Evolutionary conservation across 805 yeast genomes (phyloP).

Genomic region (Blastobotrys muscicola): DNA sequence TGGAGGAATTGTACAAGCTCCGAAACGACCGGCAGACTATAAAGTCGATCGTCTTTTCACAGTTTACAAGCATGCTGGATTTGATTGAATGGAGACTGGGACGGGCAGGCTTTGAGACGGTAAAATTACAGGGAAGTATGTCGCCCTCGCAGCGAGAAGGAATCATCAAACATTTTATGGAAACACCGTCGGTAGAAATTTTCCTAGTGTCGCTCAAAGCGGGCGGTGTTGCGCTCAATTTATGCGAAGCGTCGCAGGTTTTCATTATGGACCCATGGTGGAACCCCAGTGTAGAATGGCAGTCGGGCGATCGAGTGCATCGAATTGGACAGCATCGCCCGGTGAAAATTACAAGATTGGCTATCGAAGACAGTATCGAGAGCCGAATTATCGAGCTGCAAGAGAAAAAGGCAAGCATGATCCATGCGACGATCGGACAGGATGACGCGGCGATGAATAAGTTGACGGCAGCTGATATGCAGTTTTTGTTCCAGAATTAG

Average conservation of each 20-base stretch:
- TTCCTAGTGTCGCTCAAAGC: slow-evolving; percentile 93
- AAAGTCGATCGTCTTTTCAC: slow-evolving; percentile 94
- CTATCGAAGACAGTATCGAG: slow-evolving; percentile 95
- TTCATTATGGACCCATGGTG: slow-evolving; percentile 98
- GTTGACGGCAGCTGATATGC: slow-evolving; percentile 88
- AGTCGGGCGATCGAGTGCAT: slow-evolving; percentile 95
- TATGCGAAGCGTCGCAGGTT: slow-evolving; percentile 96
- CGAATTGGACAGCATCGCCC: slow-evolving; percentile 96
- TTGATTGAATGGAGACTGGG: slow-evolving; percentile 91
- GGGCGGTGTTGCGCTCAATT: slow-evolving; percentile 95
- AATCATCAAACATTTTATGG: slow-evolving; percentile 86
- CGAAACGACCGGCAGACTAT: slow-evolving; percentile 83
- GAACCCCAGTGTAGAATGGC: slow-evolving; percentile 99
- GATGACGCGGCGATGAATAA: slow-evolving; percentile 87
- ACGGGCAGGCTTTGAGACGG: slow-evolving; percentile 92
- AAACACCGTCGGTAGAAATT: slow-evolving; percentile 83
- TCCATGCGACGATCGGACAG: slow-evolving; percentile 87
- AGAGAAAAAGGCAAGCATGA: slow-evolving; percentile 97
- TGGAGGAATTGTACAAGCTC: slow-evolving; percentile 81
- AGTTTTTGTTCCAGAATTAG: slow-evolving; percentile 81
- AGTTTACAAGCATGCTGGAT: slow-evolving; percentile 94
- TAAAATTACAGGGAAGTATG: slow-evolving; percentile 93
- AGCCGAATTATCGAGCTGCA: slow-evolving; percentile 91
- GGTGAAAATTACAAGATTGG: slow-evolving; percentile 81
- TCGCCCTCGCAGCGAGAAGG: slow-evolving; percentile 91